Base-by-base conservation (phyloP, 345 rosid species). In the Syzygium jambos region DNA sequence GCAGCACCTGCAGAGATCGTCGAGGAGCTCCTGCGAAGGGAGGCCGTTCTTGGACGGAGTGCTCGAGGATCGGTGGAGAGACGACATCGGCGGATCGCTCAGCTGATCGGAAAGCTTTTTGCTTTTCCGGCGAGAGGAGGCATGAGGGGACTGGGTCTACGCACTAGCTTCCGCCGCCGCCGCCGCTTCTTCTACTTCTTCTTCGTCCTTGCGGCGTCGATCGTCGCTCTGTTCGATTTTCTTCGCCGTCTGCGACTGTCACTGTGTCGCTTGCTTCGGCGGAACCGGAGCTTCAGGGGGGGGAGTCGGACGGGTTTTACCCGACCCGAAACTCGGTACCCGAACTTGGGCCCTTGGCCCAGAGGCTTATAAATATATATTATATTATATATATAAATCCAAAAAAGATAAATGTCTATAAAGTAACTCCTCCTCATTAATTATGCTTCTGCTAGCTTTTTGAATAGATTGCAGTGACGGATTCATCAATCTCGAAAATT, bases 1-100 rank as follows among this genome's bases (percentile, higher is more conserved):
- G 41, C n/a, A 21, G 46, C 51, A 97, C 99, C 99, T 98, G 98
- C 99, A 98, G 86, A 98, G 99, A 94, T 98, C 99, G 92, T 98
- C 98, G 80, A 98, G 99, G 90, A 98, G 99, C 84, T 98, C 99
- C 88, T 96, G 96, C 17, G 99, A 96, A 61, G 99, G 99, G 56
- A 95, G 97, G 89, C 95, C 96, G 94, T 94, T 94, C 95, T 96
- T 98, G 54, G 92, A 87, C 78, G 94, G 91, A 61, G 95, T 90
- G 87, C 96, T 95, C 56, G 98, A 91, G 25, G 97, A 94, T 89
- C 98, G 94, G 89, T 92, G 93, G 73, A 94, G 90, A 85, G 91
- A 94, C 21, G 96, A 91, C 99, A 98, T 98, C 49, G 49, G 22
- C 80, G 21, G 82, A 73, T 73, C 3, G 21, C 49, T 73, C 41